These are phyloP conservation scores for Fusarium annulatum DNA, from an alignment of 2,329 filamentous ascomycete species.

Conservation along the genomic window DNA sequence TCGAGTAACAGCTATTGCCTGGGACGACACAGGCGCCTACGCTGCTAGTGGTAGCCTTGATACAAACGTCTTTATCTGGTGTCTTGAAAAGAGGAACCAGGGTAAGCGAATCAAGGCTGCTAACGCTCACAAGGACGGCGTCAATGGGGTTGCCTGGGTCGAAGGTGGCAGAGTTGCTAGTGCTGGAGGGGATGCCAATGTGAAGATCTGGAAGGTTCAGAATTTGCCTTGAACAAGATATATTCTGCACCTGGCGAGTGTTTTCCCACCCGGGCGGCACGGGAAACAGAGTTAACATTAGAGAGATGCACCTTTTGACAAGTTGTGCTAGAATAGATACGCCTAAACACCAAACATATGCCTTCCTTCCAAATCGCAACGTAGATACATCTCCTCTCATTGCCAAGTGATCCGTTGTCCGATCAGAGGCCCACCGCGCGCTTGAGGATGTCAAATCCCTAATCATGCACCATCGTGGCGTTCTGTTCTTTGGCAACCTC, in stretches of 20 bases:
- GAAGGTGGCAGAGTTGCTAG: constrained; percentile 77
- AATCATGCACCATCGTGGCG: constrained; percentile 54
- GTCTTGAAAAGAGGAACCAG: constrained; percentile 78
- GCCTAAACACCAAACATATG: constrained; percentile 27
- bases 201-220: constrained; percentile 81
- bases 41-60: constrained; percentile 88
- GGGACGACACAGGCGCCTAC: constrained; percentile 82
- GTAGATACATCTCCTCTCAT: not conserved
- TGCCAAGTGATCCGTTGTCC: not conserved
- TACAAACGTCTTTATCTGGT: constrained; percentile 94
- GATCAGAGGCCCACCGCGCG: not conserved
- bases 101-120: constrained; percentile 84
- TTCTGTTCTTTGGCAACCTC: constrained; percentile 52
- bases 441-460: constrained; percentile 41
- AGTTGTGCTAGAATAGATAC: constrained; percentile 9
- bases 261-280: constrained; percentile 5
- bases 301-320: constrained; percentile 24
- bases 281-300: constrained; percentile 9
- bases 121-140: constrained; percentile 96
- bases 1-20: constrained; percentile 70
- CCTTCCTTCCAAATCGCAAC: not conserved
- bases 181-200: constrained; percentile 85
- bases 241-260: constrained; percentile 19
- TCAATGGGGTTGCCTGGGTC: constrained; percentile 87
- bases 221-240: constrained; percentile 47